Base-by-base conservation (phyloP, 192 early-diverging fungal genomes). In the Anaeromyces robustus region DNA sequence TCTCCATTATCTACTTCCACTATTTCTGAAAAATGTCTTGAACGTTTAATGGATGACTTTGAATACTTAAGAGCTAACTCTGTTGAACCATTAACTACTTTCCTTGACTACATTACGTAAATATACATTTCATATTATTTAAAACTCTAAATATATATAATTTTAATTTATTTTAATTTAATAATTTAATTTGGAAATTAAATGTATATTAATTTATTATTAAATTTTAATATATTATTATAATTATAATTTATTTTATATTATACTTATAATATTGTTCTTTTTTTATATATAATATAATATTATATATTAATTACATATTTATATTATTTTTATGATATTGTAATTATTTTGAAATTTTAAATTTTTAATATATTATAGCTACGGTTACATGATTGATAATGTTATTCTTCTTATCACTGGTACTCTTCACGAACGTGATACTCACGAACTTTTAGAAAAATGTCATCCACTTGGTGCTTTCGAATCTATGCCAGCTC, bases 311-410 rank as follows among this genome's bases (percentile, higher is more conserved):
- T n/a, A n/a, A n/a, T n/a, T n/a, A n/a, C n/a, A n/a, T n/a, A n/a
- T n/a, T n/a, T n/a, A n/a, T n/a, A n/a, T n/a, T n/a, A n/a, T n/a
- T n/a, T n/a, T n/a, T n/a, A n/a, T n/a, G n/a, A n/a, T n/a, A n/a
- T n/a, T n/a, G n/a, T n/a, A n/a, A 34, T 11, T 19, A 80, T 82
- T 18, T 77, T 78, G 77, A 29, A 78, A 34, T 78, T 29, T 28
- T 29, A 14, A 30, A 29, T 79, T 77, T 41, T 77, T 14, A 41
- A 79, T 81, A 17, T 19, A 77, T 59, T 77, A 18, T 80, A 88
- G 94, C 29, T 96, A 96, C 85, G 92, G 93, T 28, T 99, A 98
- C 85, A 99, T 99, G 98, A 99, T 99, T 83, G 98, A 99, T 86
- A 99, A 99, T 87, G 94, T 97, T 78, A 96, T 99, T 81, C 87